A percentile compares a stretch with the other conserved stretches of the same genome.
phyloP scores from a whole-genome alignment of 306 rosid genomes.

The Glycine tomentella region DNA sequence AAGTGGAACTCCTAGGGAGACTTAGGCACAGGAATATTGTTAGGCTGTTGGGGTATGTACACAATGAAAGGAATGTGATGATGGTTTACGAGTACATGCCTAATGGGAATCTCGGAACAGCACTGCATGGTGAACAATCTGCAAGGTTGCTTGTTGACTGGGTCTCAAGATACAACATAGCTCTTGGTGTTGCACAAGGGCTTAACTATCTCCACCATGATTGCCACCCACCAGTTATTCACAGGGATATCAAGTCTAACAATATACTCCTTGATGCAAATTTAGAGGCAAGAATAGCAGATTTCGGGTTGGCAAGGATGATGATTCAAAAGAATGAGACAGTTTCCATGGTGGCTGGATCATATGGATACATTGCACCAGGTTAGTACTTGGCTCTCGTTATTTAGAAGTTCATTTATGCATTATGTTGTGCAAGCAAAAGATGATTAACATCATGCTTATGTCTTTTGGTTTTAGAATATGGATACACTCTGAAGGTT shows the following conservation, averaged over 20 bases:
- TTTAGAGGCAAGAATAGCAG: constrained; percentile 84
- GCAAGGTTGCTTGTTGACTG: constrained; percentile 78
- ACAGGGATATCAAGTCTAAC: constrained; percentile 88
- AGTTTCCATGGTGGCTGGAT: constrained; percentile 88
- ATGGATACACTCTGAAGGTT: constrained; percentile 83
- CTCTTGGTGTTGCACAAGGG: constrained; percentile 91
- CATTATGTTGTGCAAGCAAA: too few relatives aligned
- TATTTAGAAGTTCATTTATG: too few relatives aligned
- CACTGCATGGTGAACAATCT: constrained; percentile 73
- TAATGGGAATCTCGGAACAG: constrained; percentile 85
- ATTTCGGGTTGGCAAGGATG: constrained; percentile 92
- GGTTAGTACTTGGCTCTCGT: constrained; percentile 62
- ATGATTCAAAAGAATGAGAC: constrained; percentile 83
- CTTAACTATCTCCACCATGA: constrained; percentile 87
- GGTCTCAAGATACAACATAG: constrained; percentile 87
- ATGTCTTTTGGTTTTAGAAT: constrained; percentile 57
- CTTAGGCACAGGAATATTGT: constrained; percentile 90
- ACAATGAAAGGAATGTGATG: constrained; percentile 76
- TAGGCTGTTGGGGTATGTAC: constrained; percentile 79
- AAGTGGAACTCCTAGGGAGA: constrained; percentile 84
- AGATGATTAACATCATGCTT: constrained; percentile 11
- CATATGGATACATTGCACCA: constrained; percentile 96
- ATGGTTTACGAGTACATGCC: constrained; percentile 85
- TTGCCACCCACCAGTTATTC: constrained; percentile 81
- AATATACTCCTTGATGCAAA: constrained; percentile 87